phyloP scores from a whole-genome alignment of 2,329 filamentous ascomycete genomes.

The Corinectria fuckeliana region DNA sequence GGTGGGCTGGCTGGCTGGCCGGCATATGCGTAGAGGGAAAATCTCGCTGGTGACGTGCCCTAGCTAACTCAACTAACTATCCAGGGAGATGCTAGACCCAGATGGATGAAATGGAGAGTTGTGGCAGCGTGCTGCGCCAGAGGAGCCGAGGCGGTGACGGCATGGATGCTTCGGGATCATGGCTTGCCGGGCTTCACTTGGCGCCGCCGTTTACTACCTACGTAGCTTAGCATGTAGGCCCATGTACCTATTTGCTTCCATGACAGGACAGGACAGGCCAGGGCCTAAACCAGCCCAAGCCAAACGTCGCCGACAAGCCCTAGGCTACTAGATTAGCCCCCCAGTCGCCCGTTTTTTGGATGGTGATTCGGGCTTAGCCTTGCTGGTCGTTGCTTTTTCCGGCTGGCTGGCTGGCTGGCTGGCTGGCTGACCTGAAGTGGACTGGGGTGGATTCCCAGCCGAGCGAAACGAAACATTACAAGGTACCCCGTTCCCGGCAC shows the following conservation, averaged over 20 bases:
- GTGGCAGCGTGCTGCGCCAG: neutral
- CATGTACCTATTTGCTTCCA: too few relatives aligned
- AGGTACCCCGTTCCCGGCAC: neutral
- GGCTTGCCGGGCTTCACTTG: constrained; percentile 10
- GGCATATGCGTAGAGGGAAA: too few relatives aligned
- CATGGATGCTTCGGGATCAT: constrained; percentile 3
- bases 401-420: constrained; percentile 10
- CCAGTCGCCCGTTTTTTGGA: constrained; percentile 5
- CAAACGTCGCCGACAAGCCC: constrained; percentile 12
- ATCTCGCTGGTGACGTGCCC: too few relatives aligned
- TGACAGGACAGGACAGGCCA: constrained; percentile 4
- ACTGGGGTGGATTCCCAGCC: neutral
- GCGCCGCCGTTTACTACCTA: constrained; percentile 20
- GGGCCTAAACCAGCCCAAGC: constrained; percentile 3
- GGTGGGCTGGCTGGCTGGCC: too few relatives aligned
- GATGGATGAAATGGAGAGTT: too few relatives aligned
- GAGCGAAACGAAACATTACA: constrained; percentile 15
- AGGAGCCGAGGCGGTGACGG: too few relatives aligned
- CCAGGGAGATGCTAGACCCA: too few relatives aligned
- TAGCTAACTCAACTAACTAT: too few relatives aligned
- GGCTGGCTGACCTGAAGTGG: constrained; percentile 14
- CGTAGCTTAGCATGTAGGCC: too few relatives aligned
- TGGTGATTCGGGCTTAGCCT: constrained; percentile 4
- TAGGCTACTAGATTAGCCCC: too few relatives aligned
- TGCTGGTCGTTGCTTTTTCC: constrained; percentile 15